Percentiles rank a stretch among this genome's conserved stretches.
Conservation (phyloP, 805 yeast genomes). For the Candida oleophila region DNA sequence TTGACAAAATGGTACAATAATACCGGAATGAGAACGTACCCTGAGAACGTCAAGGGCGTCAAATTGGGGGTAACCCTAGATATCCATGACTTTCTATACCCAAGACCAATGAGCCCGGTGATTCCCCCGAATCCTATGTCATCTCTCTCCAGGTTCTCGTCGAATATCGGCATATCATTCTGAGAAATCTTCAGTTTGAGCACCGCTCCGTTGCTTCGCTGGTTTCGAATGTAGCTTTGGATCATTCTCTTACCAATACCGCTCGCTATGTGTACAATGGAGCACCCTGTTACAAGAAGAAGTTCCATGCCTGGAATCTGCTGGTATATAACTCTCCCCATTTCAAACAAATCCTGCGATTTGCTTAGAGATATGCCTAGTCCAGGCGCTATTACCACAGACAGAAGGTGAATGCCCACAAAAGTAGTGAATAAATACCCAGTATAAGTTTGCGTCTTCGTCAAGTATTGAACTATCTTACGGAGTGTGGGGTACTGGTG, state of each 20-base stretch:
- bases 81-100: conserved; percentile 47
- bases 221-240: conserved; percentile 26
- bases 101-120: conserved; percentile 53
- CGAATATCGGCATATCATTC: conserved; percentile 14
- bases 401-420: conserved; percentile 53
- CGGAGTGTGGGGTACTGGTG: conserved; percentile 5
- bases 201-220: conserved; percentile 4
- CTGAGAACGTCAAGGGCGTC: conserved; percentile 57
- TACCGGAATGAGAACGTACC: conserved; percentile 50
- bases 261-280: conserved; percentile 48
- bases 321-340: conserved; percentile 64
- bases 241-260: conserved; percentile 50
- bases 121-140: conserved; percentile 64
- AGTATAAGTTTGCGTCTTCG: conserved; percentile 54
- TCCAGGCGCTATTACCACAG: conserved; percentile 56
- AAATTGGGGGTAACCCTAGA: conserved; percentile 47
- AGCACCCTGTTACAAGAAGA: conserved; percentile 46
- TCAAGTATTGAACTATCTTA: conserved; percentile 13
- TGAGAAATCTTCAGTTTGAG: neutral
- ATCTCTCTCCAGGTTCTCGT: conserved; percentile 39
- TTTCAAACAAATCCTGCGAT: conserved; percentile 55
- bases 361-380: conserved; percentile 35
- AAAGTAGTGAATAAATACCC: conserved; percentile 58
- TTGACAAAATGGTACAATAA: conserved; percentile 46
- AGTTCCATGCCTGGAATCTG: conserved; percentile 47